phyloP scores from a whole-genome alignment of 2,329 filamentous ascomycete genomes.

The Aspergillus ustus region DNA sequence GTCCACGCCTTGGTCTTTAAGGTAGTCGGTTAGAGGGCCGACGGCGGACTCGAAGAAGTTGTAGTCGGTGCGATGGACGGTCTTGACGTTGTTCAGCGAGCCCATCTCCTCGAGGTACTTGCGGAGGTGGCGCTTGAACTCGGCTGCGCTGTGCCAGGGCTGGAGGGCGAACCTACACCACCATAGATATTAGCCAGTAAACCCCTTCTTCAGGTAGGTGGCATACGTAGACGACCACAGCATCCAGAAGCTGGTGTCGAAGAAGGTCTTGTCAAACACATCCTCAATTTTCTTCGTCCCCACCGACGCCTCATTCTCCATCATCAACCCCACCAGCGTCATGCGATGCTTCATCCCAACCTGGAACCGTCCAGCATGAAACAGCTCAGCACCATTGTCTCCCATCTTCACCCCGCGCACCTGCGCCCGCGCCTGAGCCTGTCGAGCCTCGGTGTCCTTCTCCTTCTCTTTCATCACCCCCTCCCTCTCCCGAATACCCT shows the following conservation, averaged over 20 bases:
- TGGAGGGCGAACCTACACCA: constrained; percentile 25
- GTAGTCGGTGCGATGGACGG: constrained; percentile 30
- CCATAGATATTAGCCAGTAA: background rate
- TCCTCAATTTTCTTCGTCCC: constrained; percentile 38
- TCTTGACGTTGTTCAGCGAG: constrained; percentile 26
- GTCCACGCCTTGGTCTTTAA: constrained; percentile 31
- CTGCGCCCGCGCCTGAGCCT: background rate
- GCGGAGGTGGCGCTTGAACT: constrained; percentile 29
- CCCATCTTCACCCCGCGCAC: constrained; percentile 8
- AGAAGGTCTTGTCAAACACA: constrained; percentile 27
- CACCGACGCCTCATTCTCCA: constrained; percentile 28
- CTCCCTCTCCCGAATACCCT: constrained; percentile 4
- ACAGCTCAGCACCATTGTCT: constrained; percentile 3
- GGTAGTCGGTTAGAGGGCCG: constrained; percentile 28
- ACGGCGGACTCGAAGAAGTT: constrained; percentile 33
- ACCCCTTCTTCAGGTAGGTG: background rate
- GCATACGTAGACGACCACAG: constrained; percentile 29
- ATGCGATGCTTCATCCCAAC: constrained; percentile 25
- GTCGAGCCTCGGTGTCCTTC: constrained; percentile 17
- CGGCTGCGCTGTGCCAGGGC: constrained; percentile 29
- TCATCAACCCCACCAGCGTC: constrained; percentile 22
- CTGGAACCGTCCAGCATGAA: constrained; percentile 15
- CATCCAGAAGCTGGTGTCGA: constrained; percentile 30
- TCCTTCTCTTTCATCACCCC: background rate
- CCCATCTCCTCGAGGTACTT: constrained; percentile 30